Evolutionary conservation across 768 basidiomycete genomes (phyloP).

Genomic region (Lactarius akahatsu): DNA sequence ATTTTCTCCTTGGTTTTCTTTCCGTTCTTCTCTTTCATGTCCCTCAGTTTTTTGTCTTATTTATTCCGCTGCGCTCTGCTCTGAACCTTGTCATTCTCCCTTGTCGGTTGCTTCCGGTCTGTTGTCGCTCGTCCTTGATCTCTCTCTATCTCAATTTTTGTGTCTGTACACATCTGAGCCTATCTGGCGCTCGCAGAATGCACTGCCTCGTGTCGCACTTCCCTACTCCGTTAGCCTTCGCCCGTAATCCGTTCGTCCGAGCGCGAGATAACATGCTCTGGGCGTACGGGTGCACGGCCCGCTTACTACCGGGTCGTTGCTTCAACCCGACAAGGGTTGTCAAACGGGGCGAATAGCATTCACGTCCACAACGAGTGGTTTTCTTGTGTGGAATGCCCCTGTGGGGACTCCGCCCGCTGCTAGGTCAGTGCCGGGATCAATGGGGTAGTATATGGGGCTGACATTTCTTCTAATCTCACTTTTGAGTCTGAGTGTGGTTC

Average conservation of each 20-base stretch:
- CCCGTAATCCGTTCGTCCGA: constrained; percentile 20
- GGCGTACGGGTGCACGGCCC: constrained; percentile 22
- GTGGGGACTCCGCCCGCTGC: constrained; percentile 82
- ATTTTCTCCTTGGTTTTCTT: neutral
- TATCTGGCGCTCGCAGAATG: constrained; percentile 5
- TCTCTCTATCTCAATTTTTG: constrained; percentile 7
- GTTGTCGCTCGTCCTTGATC: constrained; percentile 10
- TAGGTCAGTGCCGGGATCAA: constrained; percentile 65
- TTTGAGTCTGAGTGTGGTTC: neutral
- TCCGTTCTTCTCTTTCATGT: neutral
- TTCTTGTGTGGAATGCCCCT: constrained; percentile 46
- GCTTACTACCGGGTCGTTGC: constrained; percentile 26
- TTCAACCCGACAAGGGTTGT: neutral
- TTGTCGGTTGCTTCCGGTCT: neutral
- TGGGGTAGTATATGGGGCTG: constrained; percentile 83
- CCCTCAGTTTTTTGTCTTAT: constrained; percentile 3
- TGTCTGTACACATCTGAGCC: constrained; percentile 20
- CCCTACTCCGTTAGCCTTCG: neutral
- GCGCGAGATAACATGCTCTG: constrained; percentile 19
- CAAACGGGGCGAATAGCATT: constrained; percentile 42
- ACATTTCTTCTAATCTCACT: constrained; percentile 42
- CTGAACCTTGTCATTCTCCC: neutral
- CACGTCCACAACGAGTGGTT: constrained; percentile 40
- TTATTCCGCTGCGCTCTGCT: constrained; percentile 10
- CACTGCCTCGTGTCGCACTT: constrained; percentile 4